These are phyloP conservation scores for Pulveroboletus sp. DNA, from an alignment of 768 basidiomycete genomes.

Conservation along the genomic window DNA sequence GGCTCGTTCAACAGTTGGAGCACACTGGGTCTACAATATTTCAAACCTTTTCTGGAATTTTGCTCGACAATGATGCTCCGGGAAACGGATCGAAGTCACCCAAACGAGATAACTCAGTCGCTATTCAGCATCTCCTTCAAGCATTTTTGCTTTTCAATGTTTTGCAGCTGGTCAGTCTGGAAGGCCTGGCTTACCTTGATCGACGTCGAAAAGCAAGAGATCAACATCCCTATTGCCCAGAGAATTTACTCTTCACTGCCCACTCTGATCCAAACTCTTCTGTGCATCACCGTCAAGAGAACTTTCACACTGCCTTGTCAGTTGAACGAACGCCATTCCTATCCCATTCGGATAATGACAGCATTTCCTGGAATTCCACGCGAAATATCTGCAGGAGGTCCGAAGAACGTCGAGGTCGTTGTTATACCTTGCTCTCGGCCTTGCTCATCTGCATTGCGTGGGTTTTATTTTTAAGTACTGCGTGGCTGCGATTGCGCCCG, in stretches of 20 bases:
- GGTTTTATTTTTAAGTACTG: constrained; percentile 63
- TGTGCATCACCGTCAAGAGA: background rate
- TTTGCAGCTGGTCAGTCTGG: constrained; percentile 51
- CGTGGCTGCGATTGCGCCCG: constrained; percentile 53
- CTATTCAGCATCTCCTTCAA: constrained; percentile 54
- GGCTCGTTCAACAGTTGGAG: constrained; percentile 50
- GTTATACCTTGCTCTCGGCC: constrained; percentile 45
- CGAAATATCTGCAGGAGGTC: constrained; percentile 21
- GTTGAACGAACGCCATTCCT: constrained; percentile 17
- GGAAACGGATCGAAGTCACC: background rate
- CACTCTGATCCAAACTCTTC: background rate
- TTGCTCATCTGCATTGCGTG: constrained; percentile 51
- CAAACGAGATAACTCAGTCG: constrained; percentile 31
- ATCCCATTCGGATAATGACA: background rate
- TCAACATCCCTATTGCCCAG: constrained; percentile 11
- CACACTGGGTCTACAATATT: constrained; percentile 71
- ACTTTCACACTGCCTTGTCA: background rate
- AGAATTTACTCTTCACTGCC: constrained; percentile 3
- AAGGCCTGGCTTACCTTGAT: constrained; percentile 50
- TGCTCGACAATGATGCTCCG: constrained; percentile 45
- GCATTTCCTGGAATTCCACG: constrained; percentile 7
- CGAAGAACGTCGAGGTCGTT: constrained; percentile 47
- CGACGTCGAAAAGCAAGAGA: constrained; percentile 34
- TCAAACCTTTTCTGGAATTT: constrained; percentile 69
- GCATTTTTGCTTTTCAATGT: constrained; percentile 56